Conservation (phyloP, 2,329 filamentous ascomycete species). For the Colletotrichum scovillei region DNA sequence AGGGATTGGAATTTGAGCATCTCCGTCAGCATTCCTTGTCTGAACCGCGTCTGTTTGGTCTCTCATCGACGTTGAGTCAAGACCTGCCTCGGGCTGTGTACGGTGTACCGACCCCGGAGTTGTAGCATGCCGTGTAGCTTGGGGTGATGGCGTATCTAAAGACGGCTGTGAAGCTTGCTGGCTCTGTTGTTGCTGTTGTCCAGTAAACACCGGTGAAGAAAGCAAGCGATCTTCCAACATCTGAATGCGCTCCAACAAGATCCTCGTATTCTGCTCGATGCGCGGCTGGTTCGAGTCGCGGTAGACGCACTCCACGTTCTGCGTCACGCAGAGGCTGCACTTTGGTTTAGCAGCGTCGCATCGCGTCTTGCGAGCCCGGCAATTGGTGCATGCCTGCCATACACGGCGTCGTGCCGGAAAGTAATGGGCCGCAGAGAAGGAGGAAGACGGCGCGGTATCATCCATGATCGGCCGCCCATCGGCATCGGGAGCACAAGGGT, state of each 20-base stretch:
- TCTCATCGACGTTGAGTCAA: background rate
- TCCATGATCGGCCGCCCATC: background rate
- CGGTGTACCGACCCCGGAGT: constrained; percentile 6
- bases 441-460: constrained; percentile 14
- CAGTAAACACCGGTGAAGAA: constrained; percentile 26
- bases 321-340: constrained; percentile 42
- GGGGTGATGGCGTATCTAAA: background rate
- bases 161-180: background rate
- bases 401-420: constrained; percentile 35
- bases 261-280: constrained; percentile 43
- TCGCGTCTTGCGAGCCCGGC: constrained; percentile 44
- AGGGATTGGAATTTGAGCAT: constrained; percentile 34
- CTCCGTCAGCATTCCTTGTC: background rate
- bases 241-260: constrained; percentile 45
- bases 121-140: background rate
- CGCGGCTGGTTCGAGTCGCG: constrained; percentile 42
- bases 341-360: constrained; percentile 44
- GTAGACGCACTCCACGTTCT: constrained; percentile 45
- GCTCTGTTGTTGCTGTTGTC: background rate
- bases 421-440: constrained; percentile 30
- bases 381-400: constrained; percentile 44
- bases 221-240: constrained; percentile 42
- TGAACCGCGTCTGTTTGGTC: background rate
- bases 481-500: too few relatives aligned
- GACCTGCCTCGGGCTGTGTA: background rate